These are phyloP conservation scores for Agrocybe praecox DNA, from an alignment of 768 basidiomycete species.

Conservation along the genomic window DNA sequence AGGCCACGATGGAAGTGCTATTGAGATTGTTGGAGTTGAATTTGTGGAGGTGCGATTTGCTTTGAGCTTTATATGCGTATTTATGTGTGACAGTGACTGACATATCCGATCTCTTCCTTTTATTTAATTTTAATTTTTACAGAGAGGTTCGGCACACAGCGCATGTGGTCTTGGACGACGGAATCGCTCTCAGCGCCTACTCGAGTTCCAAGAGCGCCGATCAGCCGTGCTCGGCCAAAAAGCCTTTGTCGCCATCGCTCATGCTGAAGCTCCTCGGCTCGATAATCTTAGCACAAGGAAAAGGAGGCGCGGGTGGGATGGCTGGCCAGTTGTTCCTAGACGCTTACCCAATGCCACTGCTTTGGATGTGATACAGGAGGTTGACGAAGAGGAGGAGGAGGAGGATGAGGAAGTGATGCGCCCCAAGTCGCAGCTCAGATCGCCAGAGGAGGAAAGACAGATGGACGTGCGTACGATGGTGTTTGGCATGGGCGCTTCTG, in stretches of 20 bases:
- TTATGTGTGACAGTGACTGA: background rate
- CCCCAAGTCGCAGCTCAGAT: constrained; percentile 23
- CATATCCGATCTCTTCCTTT: background rate
- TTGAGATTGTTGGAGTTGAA: constrained; percentile 68
- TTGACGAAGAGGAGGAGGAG: constrained; percentile 31
- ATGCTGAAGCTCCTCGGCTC: constrained; percentile 25
- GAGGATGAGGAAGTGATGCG: constrained; percentile 20
- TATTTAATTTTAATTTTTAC: constrained; percentile 5
- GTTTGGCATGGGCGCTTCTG: constrained; percentile 43
- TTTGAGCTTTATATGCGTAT: background rate
- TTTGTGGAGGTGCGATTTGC: constrained; percentile 58
- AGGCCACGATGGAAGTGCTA: constrained; percentile 75
- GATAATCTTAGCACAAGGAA: constrained; percentile 36
- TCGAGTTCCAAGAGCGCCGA: constrained; percentile 68
- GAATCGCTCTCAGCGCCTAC: constrained; percentile 66
- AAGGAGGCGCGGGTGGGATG: constrained; percentile 40
- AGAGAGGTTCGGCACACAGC: constrained; percentile 55
- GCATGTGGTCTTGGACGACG: constrained; percentile 56
- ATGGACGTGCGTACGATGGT: constrained; percentile 50
- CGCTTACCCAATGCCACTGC: constrained; percentile 40
- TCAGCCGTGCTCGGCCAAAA: constrained; percentile 43
- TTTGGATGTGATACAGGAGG: constrained; percentile 41
- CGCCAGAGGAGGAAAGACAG: constrained; percentile 42
- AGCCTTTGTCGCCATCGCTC: constrained; percentile 2
- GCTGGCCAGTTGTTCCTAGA: constrained; percentile 28